Conservation (phyloP, 257 asterid genomes). For the Solanum sejunctum region DNA sequence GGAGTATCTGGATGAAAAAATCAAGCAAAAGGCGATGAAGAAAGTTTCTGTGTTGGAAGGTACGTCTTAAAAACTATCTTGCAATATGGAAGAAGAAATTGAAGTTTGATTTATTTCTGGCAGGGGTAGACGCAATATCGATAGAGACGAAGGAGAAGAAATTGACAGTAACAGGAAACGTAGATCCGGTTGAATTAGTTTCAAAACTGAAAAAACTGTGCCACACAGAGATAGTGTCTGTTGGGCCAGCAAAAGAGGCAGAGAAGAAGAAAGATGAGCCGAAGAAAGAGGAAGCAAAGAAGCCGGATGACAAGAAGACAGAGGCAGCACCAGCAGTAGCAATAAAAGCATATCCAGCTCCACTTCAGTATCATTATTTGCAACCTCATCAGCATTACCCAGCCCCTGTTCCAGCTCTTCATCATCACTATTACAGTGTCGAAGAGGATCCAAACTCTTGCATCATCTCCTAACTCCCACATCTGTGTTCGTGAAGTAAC, state of each 20-base stretch:
- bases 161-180: slow-evolving; percentile 40
- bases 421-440: neutral
- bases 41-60: neutral
- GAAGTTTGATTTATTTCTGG: neutral
- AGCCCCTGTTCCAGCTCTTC: neutral
- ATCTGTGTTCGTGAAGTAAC: neutral
- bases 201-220: slow-evolving; percentile 7
- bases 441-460: neutral
- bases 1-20: neutral
- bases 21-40: neutral
- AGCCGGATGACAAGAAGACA: neutral
- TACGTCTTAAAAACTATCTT: neutral
- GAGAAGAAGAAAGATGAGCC: slow-evolving; percentile 42
- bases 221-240: slow-evolving; percentile 4
- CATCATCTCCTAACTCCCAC: neutral
- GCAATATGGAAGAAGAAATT: neutral
- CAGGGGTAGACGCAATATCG: slow-evolving; percentile 16
- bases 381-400: neutral
- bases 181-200: slow-evolving; percentile 37
- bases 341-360: neutral
- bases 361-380: neutral
- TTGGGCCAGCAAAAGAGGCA: slow-evolving; percentile 47
- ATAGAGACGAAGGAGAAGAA: slow-evolving; percentile 49
- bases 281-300: slow-evolving; percentile 17
- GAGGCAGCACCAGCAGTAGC: neutral